A percentile compares a stretch with the other conserved stretches of the same genome.
These are phyloP conservation scores for Botrytis fabae DNA, from an alignment of 2,329 filamentous ascomycete genomes.

Conservation along the genomic window DNA sequence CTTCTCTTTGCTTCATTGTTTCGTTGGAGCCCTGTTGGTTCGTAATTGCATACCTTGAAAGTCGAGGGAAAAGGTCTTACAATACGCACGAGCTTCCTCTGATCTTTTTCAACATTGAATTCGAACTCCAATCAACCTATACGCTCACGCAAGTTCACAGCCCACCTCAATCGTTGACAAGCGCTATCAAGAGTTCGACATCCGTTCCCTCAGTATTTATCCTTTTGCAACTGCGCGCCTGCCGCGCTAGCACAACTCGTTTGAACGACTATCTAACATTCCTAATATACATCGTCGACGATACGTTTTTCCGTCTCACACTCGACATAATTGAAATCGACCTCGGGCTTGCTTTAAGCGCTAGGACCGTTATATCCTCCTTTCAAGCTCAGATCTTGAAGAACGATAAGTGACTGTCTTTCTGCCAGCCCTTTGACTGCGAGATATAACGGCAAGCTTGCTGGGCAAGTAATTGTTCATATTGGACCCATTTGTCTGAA, in stretches of 20 bases:
- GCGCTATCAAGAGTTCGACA: conserved; percentile 6
- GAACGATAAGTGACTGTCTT: background rate
- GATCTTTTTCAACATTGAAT: conserved; percentile 18
- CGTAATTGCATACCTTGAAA: conserved; percentile 13
- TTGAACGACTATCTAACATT: conserved; percentile 1
- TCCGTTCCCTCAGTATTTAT: background rate
- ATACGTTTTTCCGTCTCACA: background rate
- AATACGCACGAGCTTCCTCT: conserved; percentile 23
- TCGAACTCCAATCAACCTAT: conserved; percentile 13
- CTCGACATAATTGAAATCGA: background rate
- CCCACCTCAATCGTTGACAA: conserved; percentile 6
- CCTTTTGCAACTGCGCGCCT: conserved; percentile 11
- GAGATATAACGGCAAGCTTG: conserved; percentile 33
- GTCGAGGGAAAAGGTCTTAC: conserved; percentile 9
- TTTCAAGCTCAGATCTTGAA: conserved; percentile 10
- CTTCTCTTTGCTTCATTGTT: background rate
- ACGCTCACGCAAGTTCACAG: conserved; percentile 1
- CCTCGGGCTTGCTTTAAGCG: background rate
- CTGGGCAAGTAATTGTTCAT: conserved; percentile 36
- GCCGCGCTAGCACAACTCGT: conserved; percentile 8
- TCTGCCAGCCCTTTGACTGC: conserved; percentile 19
- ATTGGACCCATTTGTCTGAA: conserved; percentile 21
- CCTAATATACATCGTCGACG: conserved; percentile 8
- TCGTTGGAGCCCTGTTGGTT: conserved; percentile 2
- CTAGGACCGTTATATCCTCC: background rate